phyloP scores from a whole-genome alignment of 176 grass and related monocot species.

The Triticum timopheevii region DNA sequence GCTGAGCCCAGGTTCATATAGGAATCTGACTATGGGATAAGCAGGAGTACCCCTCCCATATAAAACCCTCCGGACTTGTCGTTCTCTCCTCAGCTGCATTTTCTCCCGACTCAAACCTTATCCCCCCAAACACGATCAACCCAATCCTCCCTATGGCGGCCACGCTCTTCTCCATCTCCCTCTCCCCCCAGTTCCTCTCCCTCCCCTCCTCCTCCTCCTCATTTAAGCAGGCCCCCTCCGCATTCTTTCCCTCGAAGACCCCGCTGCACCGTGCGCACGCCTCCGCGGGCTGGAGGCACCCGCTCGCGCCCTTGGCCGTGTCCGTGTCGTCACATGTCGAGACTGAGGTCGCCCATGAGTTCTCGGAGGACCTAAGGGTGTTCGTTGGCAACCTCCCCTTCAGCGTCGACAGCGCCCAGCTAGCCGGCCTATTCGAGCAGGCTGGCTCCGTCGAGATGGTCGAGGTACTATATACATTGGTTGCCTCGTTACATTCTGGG shows the following conservation, averaged over 20 bases:
- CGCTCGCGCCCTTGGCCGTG: conserved; percentile 33
- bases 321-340: conserved; percentile 44
- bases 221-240: neutral
- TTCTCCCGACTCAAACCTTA: neutral
- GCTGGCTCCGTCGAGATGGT: conserved; percentile 87
- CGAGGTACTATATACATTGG: conserved; percentile 46
- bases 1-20: too few relatives aligned
- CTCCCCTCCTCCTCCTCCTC: neutral
- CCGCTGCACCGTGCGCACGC: conserved; percentile 19
- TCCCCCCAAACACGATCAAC: neutral
- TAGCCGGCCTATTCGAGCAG: conserved; percentile 73
- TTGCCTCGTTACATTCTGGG: neutral
- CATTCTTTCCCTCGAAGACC: conserved; percentile 6
- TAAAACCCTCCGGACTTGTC: neutral
- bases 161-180: conserved; percentile 16
- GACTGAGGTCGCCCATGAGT: conserved; percentile 33
- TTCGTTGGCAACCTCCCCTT: conserved; percentile 91
- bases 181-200: conserved; percentile 27
- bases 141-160: conserved; percentile 4
- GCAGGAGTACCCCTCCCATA: neutral
- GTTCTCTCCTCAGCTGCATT: neutral
- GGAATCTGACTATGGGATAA: too few relatives aligned
- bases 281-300: conserved; percentile 10
- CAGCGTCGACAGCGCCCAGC: conserved; percentile 83
- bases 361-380: conserved; percentile 53